Evolutionary conservation across 345 rosid species (phyloP), one percentile per base, ranked within the genome.

Genomic region (Linum lewisii): DNA sequence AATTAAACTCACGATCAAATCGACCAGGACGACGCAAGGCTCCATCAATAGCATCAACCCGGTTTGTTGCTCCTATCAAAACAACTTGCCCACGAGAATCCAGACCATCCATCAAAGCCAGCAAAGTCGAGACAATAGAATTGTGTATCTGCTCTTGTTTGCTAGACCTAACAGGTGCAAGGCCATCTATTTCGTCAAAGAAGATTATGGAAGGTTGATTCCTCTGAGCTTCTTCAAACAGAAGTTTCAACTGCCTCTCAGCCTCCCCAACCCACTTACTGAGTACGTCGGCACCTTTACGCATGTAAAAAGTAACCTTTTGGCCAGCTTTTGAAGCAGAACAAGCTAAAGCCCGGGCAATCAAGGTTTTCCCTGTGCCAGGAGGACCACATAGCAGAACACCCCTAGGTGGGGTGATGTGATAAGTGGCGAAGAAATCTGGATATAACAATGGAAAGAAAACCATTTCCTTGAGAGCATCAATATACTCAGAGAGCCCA

Each of bases 231-330:
- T 94, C 99, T 77, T 94, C 97, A 66, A 94, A 94, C 60, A 94
- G 97, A 70, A 94, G 73, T 76, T 94, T 94, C 73, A 94, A 66
- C 57, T 94, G 99, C 71, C 99, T 90, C 72, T 94, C 99, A 58
- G 99, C 99, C 85, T 94, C 99, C 59, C 99, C 99, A 74, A 94
- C 99, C 99, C 99, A 94, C 71, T 94, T 94, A 78, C 99, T 94
- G 68, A 94, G 96, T 45, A 94, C 99, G 72, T 94, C 99, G 72
- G 99, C 99, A 72, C 99, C 99, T 81, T 94, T 94, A 37, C 99
- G 88, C 99, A 94, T 94, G 73, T 94, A 94, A 83, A 94, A 94
- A 72, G 90, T 94, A 61, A 94, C 99, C 75, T 94, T 94, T 85
- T 94, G 97, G 21, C 99, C 99, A 78, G 99, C 97, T 74, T 80